Evolutionary conservation across 2,329 filamentous ascomycete genomes (phyloP), one percentile per base, ranked within the genome.

Genomic region (Cladosporium sphaerospermum): DNA sequence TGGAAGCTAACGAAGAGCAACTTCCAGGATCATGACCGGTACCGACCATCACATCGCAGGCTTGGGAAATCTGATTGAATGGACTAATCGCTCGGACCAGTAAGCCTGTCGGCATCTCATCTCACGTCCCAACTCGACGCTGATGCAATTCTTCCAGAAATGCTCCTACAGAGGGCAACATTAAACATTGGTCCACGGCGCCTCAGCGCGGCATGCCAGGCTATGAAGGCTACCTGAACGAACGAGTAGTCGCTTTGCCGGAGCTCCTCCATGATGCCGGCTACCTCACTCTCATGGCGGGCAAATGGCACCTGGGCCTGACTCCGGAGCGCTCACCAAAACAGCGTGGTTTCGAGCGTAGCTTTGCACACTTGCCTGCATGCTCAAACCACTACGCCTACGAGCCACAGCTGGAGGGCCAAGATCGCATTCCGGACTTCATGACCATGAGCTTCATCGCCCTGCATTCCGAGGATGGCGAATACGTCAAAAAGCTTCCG

Each of bases 211-310:
- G 76, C 9, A 75, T 76, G 69, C 80, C 80, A 0, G 81, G 81
- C 0, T 82, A 85, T 54, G 81, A 85, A 62, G 81, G 82, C 0
- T 84, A 84, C 58, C 70, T 85, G 33, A 84, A 84, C 53, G 75
- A 80, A 57, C 70, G 74, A 1, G 81, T 84, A 2, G 82, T 72
- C 1, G 75, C 80, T 5, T 67, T 84, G 11, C 79, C 80, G 2
- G 81, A 84, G 62, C 61, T 84, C 2, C 70, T 84, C 4, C 75
- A 71, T 4, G 81, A 83, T 56, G 75, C 71, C 0, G 81, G 81
- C 11, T 84, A 84, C 62, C 72, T 77, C 45, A 84, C 81, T 1
- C 58, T 82, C 4, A 82, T 84, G 75, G 70, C 78, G 4, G 81
- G 82, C 0, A 84, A 85, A 62, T 84, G 81, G 81, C 80, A 84